Evolutionary conservation across 495 filamentous ascomycete genomes (phyloP).

Genomic region (Penicilliopsis zonata): DNA sequence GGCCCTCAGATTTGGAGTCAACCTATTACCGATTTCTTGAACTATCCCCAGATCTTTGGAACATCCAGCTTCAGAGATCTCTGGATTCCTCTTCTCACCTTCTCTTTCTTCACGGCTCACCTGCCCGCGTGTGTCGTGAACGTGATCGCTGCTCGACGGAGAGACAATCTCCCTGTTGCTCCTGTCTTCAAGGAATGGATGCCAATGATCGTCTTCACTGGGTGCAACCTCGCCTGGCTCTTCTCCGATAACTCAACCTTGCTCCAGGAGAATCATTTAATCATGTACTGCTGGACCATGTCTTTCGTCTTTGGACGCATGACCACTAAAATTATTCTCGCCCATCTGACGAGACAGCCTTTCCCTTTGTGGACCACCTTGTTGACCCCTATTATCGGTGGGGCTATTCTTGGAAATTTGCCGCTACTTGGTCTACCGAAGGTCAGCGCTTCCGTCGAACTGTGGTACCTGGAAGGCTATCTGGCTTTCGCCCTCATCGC

Average conservation of each 20-base stretch:
- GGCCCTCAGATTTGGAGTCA: conserved; percentile 81
- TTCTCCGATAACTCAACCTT: conserved; percentile 76
- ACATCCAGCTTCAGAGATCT: conserved; percentile 65
- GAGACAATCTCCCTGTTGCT: conserved; percentile 59
- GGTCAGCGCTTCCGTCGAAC: conserved; percentile 48
- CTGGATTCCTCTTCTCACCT: conserved; percentile 69
- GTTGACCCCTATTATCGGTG: conserved; percentile 71
- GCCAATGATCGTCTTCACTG: conserved; percentile 71
- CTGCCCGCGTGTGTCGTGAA: conserved; percentile 71
- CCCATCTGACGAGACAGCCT: conserved; percentile 83
- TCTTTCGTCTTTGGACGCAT: conserved; percentile 97
- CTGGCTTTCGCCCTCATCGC: conserved; percentile 67
- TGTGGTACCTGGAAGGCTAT: conserved; percentile 72
- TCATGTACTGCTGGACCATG: conserved; percentile 88
- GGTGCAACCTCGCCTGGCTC: conserved; percentile 68
- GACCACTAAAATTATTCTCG: conserved; percentile 98
- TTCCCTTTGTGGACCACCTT: conserved; percentile 96
- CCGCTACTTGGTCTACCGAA: conserved; percentile 62
- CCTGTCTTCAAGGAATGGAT: conserved; percentile 93
- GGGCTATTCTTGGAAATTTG: conserved; percentile 72
- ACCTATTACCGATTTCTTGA: conserved; percentile 52
- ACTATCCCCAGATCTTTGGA: conserved; percentile 46
- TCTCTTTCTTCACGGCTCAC: conserved; percentile 65
- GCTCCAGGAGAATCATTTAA: conserved; percentile 68
- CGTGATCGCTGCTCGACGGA: conserved; percentile 63